Base-by-base conservation (phyloP, 1,284 basidiomycete genomes). In the Exobasidium cylindrosporum region DNA sequence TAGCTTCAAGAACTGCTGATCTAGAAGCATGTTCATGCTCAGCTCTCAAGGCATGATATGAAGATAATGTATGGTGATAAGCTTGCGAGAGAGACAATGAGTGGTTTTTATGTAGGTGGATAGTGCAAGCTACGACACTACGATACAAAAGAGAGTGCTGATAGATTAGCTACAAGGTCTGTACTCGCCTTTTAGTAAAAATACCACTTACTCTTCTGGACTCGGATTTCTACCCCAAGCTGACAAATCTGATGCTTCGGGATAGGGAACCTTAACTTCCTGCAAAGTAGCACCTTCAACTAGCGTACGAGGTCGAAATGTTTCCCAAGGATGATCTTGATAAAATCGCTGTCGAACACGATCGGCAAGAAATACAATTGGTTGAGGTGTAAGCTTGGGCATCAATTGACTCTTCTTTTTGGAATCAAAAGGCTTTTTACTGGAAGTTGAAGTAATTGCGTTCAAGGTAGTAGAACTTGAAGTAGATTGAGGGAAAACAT, bases 281-380 rank as follows among this genome's bases (percentile, higher is more conserved):
- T 83, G 83, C 3, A 74, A 64, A 40, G 83, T 73, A 26, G 75
- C 77, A 61, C 72, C 72, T 82, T 98, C 95, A 0, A 90, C 86
- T 55, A 98, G 81, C 11, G 86, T 88, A 14, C 85, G 84, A 1
- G 92, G 88, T 45, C 93, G 85, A 80, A 94, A 89, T 1, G 91
- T 89, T 82, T 98, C 94, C 79, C 97, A 97, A 1, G 95, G 93
- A 78, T 97, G 94, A 82, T 98, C 95, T 58, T 85, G 84, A 83
- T 94, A 97, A 84, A 98, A 98, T 80, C 92, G 91, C 59, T 87
- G 84, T 50, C 95, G 87, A 58, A 97, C 83, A 63, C 86, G 84
- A 81, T 98, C 95, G 78, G 94, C 91, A 30, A 89, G 72, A 80
- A 95, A 97, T 54, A 85, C 84, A 63, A 97, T 86, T 10, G 86